phyloP scores from a whole-genome alignment of 2,329 filamentous ascomycete genomes.

The Chaetomium olivaceum region DNA sequence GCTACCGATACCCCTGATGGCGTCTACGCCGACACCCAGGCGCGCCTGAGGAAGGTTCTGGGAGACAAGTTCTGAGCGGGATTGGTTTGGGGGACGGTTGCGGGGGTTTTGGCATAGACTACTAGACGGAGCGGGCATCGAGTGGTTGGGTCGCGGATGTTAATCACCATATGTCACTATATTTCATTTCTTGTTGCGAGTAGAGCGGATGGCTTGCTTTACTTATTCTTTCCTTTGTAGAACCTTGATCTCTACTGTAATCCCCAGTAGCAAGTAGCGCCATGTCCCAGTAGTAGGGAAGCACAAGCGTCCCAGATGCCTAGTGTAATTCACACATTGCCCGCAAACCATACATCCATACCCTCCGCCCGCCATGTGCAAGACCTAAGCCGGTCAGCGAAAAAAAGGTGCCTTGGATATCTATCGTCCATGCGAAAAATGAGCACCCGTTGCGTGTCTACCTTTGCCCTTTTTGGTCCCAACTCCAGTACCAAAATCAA shows the following conservation, averaged over 20 bases:
- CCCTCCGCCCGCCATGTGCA: conserved; percentile 13
- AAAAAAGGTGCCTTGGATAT: conserved; percentile 23
- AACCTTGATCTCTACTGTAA: conserved; percentile 19
- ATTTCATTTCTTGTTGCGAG: conserved; percentile 2
- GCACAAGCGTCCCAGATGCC: conserved; percentile 8
- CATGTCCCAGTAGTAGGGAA: conserved; percentile 11
- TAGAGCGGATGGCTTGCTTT: conserved; percentile 11
- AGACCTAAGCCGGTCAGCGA: conserved; percentile 19
- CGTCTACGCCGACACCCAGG: conserved; percentile 57
- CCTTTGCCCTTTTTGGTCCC: conserved; percentile 21
- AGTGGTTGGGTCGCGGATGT: not conserved
- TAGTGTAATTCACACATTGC: conserved; percentile 16
- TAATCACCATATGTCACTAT: conserved; percentile 1
- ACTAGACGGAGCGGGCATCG: conserved; percentile 19
- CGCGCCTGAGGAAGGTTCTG: conserved; percentile 51
- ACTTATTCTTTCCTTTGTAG: conserved; percentile 15
- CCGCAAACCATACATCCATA: conserved; percentile 18
- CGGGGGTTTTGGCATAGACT: conserved; percentile 12
- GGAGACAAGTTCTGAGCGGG: conserved; percentile 44
- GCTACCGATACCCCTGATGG: conserved; percentile 67
- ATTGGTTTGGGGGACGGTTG: not conserved
- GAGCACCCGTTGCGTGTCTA: conserved; percentile 17
- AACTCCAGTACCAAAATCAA: conserved; percentile 28
- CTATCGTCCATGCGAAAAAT: conserved; percentile 20
- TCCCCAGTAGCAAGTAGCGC: conserved; percentile 15